phyloP scores from a whole-genome alignment of 176 grass and related monocot species.

The Cocos nucifera region DNA sequence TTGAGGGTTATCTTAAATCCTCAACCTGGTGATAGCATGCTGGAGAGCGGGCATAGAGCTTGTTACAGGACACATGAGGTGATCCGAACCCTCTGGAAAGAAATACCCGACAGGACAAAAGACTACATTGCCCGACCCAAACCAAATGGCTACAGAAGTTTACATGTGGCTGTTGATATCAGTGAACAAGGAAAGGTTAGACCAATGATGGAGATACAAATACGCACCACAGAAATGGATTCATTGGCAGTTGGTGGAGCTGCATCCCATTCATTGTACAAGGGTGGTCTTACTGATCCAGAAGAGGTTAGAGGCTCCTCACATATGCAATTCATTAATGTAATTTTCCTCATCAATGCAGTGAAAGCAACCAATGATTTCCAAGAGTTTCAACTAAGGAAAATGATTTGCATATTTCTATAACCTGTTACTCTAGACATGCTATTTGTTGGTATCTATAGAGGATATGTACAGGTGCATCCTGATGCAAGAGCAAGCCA shows the following conservation, averaged over 20 bases:
- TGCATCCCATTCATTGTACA: constrained; percentile 90
- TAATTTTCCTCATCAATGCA: constrained; percentile 4
- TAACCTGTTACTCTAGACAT: too few species aligned
- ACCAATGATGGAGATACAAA: constrained; percentile 92
- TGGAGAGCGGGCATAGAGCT: constrained; percentile 37
- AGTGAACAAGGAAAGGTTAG: constrained; percentile 49
- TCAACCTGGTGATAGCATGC: constrained; percentile 11
- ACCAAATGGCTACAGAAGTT: constrained; percentile 79
- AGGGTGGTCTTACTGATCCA: constrained; percentile 80
- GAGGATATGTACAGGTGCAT: too few species aligned
- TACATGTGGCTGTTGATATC: constrained; percentile 79
- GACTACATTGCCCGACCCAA: constrained; percentile 75
- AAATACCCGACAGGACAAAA: constrained; percentile 68
- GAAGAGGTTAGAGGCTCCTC: constrained; percentile 41
- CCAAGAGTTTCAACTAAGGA: not conserved
- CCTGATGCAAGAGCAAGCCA: too few species aligned
- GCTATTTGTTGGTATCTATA: too few species aligned
- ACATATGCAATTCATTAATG: not conserved
- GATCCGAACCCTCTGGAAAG: constrained; percentile 54
- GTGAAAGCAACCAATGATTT: not conserved
- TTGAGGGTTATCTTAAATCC: constrained; percentile 65
- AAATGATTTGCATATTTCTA: too few species aligned
- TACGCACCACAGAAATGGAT: constrained; percentile 77
- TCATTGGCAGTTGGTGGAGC: constrained; percentile 65
- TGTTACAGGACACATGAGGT: constrained; percentile 58